Evolutionary conservation across 257 asterid species (phyloP).

Genomic region (Verbena officinalis): DNA sequence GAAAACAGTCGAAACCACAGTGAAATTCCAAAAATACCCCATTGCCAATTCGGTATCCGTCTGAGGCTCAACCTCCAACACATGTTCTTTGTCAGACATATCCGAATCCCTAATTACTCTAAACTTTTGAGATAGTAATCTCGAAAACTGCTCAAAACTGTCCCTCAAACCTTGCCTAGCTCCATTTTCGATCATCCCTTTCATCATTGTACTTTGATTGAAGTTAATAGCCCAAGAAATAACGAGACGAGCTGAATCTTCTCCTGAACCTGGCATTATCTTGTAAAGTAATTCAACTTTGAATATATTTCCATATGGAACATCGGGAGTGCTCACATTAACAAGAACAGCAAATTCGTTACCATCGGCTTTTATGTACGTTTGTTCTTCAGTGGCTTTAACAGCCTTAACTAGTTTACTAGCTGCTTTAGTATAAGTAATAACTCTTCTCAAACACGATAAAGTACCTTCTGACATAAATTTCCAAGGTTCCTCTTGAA

Average conservation of each 20-base stretch:
- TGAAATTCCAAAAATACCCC: conserved; percentile 69
- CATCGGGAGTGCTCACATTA: conserved; percentile 80
- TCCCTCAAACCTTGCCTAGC: conserved; percentile 82
- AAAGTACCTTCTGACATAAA: conserved; percentile 47
- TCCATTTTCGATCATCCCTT: conserved; percentile 79
- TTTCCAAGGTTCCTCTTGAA: conserved; percentile 75
- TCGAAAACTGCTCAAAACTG: conserved; percentile 65
- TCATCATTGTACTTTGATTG: conserved; percentile 76
- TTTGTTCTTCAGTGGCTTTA: conserved; percentile 83
- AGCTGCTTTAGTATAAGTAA: conserved; percentile 73
- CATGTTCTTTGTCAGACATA: conserved; percentile 53
- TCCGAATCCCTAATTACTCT: conserved; percentile 39
- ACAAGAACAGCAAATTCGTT: conserved; percentile 61
- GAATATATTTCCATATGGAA: conserved; percentile 82
- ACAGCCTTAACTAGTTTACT: conserved; percentile 76
- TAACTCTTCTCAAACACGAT: conserved; percentile 55
- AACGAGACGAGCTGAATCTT: conserved; percentile 62
- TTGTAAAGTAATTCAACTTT: conserved; percentile 75
- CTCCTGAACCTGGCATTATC: conserved; percentile 63
- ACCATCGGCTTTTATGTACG: conserved; percentile 53
- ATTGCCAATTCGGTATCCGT: conserved; percentile 51
- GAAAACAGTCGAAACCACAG: conserved; percentile 57
- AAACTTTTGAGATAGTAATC: conserved; percentile 51
- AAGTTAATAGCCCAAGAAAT: conserved; percentile 81
- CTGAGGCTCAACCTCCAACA: conserved; percentile 58